Base-by-base conservation (phyloP, 352 stramenopile genomes). In the Thraustochytrium sp. region DNA sequence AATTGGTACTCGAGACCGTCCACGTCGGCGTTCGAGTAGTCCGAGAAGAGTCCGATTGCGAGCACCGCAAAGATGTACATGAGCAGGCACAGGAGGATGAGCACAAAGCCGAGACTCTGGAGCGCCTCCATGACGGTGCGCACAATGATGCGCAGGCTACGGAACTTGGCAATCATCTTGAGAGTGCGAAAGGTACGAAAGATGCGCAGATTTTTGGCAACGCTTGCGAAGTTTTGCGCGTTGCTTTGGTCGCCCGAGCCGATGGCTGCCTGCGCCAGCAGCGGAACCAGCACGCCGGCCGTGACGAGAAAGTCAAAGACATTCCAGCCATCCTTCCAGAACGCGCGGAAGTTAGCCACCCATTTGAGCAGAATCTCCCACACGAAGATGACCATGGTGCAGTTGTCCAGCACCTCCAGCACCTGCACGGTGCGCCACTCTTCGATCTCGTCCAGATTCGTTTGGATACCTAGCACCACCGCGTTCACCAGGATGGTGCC, bases 61-160 rank as follows among this genome's bases (percentile, higher is more conserved):
- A 80, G 68, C 34, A 80, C 68, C 38, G 68, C 68, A 34, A 80
- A 80, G 76, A 80, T 80, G 51, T 80, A 80, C 68, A 80, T 80
- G 48, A 80, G 68, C 31, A 80, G 68, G 38, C 31, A 63, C 5
- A 80, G 53, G 5, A 80, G 34, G 13, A 80, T 53, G 5, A 80
- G 53, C 51, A 80, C 68, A 51, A 80, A 80, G 26, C 68, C 68
- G 3, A 80, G 31, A 72, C 68, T 80, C 68, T 80, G 68, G 26
- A 80, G 38, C 23, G 68, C 68, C 53, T 80, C 68, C 37, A 80
- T 44, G 37, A 80, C 40, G 4, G 68, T 80, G n/a, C 42, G 68
- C 29, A 80, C 68, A 26, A 80, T 80, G 51, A 80, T 80, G 23
- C 68, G 46, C 68, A 80, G n/a, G 26, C 68, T 80, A 23, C 68